Evolutionary conservation across 1,284 basidiomycete species (phyloP).

Genomic region (Ustilago cynodontis): DNA sequence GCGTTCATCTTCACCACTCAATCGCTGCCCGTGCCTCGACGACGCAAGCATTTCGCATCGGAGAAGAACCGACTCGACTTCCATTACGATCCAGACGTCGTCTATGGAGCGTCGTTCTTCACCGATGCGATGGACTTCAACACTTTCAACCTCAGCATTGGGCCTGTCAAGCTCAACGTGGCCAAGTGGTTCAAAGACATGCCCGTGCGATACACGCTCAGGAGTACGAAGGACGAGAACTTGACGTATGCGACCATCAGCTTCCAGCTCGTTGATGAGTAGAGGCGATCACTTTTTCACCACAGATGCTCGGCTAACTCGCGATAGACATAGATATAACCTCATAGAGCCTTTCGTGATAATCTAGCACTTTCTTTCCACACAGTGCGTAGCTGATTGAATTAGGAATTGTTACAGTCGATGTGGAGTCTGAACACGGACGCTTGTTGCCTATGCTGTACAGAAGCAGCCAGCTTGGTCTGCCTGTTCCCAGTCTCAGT

Average conservation of each 20-base stretch:
- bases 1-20: constrained; percentile 71
- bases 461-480: too few relatives aligned
- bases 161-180: constrained; percentile 62
- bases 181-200: constrained; percentile 66
- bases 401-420: neutral
- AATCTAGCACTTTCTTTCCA: neutral
- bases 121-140: constrained; percentile 64
- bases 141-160: constrained; percentile 63
- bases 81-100: constrained; percentile 69
- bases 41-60: constrained; percentile 70
- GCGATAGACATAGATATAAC: neutral
- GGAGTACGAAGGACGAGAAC: constrained; percentile 69
- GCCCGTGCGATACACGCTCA: constrained; percentile 71
- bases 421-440: neutral
- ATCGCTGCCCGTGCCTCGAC: constrained; percentile 67
- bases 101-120: constrained; percentile 65
- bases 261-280: constrained; percentile 70
- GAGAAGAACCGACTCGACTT: constrained; percentile 65
- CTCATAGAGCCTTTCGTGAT: neutral
- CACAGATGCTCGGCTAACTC: neutral
- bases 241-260: constrained; percentile 70
- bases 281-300: neutral
- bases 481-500: too few relatives aligned
- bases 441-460: too few relatives aligned
- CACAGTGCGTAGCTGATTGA: neutral